Evolutionary conservation across 441 rosid genomes (phyloP).

Genomic region (Eutrema salsugineum): DNA sequence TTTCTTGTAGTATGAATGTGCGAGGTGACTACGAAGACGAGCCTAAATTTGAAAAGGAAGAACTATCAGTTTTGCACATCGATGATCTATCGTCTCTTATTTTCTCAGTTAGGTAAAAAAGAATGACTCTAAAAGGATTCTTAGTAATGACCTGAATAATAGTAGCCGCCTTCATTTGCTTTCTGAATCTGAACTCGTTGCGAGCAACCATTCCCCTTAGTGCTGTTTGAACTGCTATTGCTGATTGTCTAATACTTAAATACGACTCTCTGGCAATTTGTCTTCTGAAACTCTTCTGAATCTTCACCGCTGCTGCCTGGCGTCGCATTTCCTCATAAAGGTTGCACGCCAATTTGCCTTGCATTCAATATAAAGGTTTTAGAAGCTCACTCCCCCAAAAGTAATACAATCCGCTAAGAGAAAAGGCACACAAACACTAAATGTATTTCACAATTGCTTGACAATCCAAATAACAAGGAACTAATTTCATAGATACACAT

Average conservation of each 20-base stretch:
- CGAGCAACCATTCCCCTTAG: conserved; percentile 97
- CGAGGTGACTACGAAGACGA: conserved; percentile 54
- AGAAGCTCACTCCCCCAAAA: conserved; percentile 20
- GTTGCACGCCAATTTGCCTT: conserved; percentile 89
- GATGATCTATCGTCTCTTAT: not conserved
- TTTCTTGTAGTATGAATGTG: conserved; percentile 60
- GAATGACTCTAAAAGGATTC: conserved; percentile 20
- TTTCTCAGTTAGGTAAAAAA: conserved; percentile 11
- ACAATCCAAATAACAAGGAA: not conserved
- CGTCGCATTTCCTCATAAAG: conserved; percentile 74
- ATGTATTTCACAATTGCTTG: not conserved
- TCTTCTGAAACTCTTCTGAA: conserved; percentile 83
- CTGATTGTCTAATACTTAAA: conserved; percentile 49
- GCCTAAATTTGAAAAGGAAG: conserved; percentile 41
- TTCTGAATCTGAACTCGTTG: conserved; percentile 90
- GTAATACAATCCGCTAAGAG: not conserved
- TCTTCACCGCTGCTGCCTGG: conserved; percentile 88
- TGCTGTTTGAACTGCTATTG: conserved; percentile 82
- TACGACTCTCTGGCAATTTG: conserved; percentile 72
- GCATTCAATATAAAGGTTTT: conserved; percentile 23
- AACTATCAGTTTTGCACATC: conserved; percentile 11
- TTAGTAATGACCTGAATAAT: conserved; percentile 67
- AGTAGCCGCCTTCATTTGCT: conserved; percentile 94
- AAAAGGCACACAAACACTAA: conserved; percentile 3
- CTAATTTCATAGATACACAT: not conserved